Percentiles rank a stretch among this genome's conserved stretches.
These are phyloP conservation scores for Berberis thunbergii DNA, from an alignment of 164 flowering plant species.

Conservation along the genomic window DNA sequence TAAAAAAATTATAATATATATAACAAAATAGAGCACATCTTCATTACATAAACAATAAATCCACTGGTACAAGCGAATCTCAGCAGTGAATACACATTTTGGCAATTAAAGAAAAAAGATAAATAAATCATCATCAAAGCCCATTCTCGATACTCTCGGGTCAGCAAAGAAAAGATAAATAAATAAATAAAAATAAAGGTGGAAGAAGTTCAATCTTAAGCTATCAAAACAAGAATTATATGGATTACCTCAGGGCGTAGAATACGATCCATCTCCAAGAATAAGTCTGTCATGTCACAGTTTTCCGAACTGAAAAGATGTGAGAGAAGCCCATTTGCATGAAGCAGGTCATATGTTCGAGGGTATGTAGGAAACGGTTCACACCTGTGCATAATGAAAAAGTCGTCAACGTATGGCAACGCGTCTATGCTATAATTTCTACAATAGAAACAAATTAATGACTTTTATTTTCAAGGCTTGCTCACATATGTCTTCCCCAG, in stretches of 20 bases:
- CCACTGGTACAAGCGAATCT: too few species aligned
- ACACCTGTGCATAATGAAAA: conserved; percentile 52
- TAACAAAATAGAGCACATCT: too few species aligned
- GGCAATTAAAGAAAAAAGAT: too few species aligned
- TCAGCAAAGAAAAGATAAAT: too few species aligned
- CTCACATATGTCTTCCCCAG: not conserved
- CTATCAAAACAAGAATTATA: conserved; percentile 1
- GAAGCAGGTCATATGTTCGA: conserved; percentile 94
- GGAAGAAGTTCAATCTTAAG: not conserved
- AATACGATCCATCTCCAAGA: conserved; percentile 92
- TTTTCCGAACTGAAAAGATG: conserved; percentile 34
- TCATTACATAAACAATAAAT: too few species aligned
- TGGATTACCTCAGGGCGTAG: conserved; percentile 81
- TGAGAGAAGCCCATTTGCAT: conserved; percentile 81
- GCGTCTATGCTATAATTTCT: not conserved
- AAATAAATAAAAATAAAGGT: too few species aligned
- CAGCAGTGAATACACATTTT: too few species aligned
- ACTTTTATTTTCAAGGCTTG: not conserved
- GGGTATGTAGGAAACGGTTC: conserved; percentile 98
- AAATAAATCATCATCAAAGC: too few species aligned
- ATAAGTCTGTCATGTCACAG: conserved; percentile 53
- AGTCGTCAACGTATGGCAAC: not conserved
- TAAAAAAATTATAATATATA: too few species aligned
- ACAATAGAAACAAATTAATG: not conserved
- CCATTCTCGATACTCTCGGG: too few species aligned